Evolutionary conservation across 2,329 filamentous ascomycete species (phyloP), one percentile per base, ranked within the genome.

Genomic region (Trichoderma sp.): DNA sequence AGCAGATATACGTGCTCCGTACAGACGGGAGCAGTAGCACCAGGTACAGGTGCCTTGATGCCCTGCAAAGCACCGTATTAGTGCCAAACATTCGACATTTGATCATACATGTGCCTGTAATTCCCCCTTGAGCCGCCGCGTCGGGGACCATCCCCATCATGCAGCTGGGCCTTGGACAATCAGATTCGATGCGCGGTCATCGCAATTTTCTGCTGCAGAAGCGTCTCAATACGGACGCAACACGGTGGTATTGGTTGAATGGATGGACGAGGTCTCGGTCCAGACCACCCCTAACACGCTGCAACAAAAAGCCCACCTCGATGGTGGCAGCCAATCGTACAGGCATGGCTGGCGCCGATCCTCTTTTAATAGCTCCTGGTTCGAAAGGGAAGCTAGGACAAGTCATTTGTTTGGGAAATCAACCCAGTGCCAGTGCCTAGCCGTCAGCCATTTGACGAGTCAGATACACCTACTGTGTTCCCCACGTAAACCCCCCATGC

Each of bases 361-460:
- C 55, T 68, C 66, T 61, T 68, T 68, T 62, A 61, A 53, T 62
- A 36, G 66, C 55, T 68, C 12, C 55, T 68, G 57, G 55, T 68
- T 68, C 20, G 66, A 61, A 68, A 32, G 59, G 66, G 66, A 68
- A 68, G 66, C 66, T 68, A 57, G 53, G 53, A 68, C 66, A 34
- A 39, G 66, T 68, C 66, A 47, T 53, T 68, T 68, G 53, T 34
- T 61, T 53, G 28, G 26, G 55, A 47, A 50, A 11, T 23, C 15
- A n/a, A 47, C 17, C n/a, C 17, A 59, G 30, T 68, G 55, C 34
- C 15, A 47, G 23, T 28, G 57, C 66, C 39, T 61, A 32, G 57
- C 57, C 65, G 20, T 57, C 65, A 43, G 36, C 30, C 65, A 50
- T 23, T 68, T 47, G 65, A 59, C 65, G 65, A 68, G 65, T 68